phyloP scores from a whole-genome alignment of 768 basidiomycete genomes.

The Psilocybe cubensis region DNA sequence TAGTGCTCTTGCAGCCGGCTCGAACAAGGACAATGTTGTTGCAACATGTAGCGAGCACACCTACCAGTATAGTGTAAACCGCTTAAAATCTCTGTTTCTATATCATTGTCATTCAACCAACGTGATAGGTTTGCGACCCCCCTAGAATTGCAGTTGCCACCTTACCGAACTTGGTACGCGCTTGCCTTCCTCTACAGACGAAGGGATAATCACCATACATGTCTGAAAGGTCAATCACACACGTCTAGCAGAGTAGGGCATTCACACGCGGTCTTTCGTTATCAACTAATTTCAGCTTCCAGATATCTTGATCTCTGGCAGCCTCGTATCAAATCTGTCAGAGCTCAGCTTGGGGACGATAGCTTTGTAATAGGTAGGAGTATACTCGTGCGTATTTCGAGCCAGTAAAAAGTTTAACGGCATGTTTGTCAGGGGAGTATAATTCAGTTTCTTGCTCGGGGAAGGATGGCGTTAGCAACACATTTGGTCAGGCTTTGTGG shows the following conservation, averaged over 20 bases:
- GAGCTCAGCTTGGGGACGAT: slow-evolving; percentile 49
- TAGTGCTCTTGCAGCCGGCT: slow-evolving; percentile 52
- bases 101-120: not conserved
- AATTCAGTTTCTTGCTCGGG: slow-evolving; percentile 61
- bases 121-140: slow-evolving; percentile 41
- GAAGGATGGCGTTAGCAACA: slow-evolving; percentile 51
- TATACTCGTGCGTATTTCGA: no score
- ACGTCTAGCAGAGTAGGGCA: slow-evolving; percentile 45
- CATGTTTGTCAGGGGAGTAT: slow-evolving; percentile 50
- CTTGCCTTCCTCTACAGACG: not conserved
- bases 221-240: slow-evolving; percentile 55
- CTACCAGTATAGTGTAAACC: slow-evolving; percentile 53
- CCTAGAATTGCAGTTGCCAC: slow-evolving; percentile 48
- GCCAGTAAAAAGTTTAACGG: not conserved
- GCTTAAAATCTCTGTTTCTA: not conserved
- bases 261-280: not conserved
- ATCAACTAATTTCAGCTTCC: not conserved
- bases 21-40: slow-evolving; percentile 42
- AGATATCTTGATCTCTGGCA: slow-evolving; percentile 62
- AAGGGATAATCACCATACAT: not conserved
- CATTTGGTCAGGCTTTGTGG: slow-evolving; percentile 60
- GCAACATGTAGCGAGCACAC: slow-evolving; percentile 56
- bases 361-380: slow-evolving; percentile 48
- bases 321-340: slow-evolving; percentile 50
- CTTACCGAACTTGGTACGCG: slow-evolving; percentile 48